Evolutionary conservation across 768 basidiomycete species (phyloP).

Genomic region (Pholiota microspora): DNA sequence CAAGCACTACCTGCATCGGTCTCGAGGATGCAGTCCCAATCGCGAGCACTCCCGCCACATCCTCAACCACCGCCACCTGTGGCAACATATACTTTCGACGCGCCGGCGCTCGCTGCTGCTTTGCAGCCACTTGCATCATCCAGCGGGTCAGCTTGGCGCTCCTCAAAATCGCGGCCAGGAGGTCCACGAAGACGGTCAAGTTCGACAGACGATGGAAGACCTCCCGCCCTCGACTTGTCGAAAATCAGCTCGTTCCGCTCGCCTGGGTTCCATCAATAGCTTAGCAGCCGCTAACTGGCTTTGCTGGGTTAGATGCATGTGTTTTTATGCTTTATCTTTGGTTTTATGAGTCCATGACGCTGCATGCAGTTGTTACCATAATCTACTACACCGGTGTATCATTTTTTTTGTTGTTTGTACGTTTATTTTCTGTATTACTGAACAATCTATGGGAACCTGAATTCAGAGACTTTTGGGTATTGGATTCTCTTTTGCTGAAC

Average conservation of each 20-base stretch:
- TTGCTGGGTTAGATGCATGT: not conserved
- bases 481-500: not conserved
- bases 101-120: slow-evolving; percentile 17
- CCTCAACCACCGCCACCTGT: slow-evolving; percentile 5
- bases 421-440: slow-evolving; percentile 11
- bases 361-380: not conserved
- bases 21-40: not conserved
- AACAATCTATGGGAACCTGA: slow-evolving; percentile 11
- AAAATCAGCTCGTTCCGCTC: slow-evolving; percentile 20
- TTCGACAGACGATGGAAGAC: slow-evolving; percentile 24
- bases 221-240: slow-evolving; percentile 26
- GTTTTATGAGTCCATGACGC: not conserved
- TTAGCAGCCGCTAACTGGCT: not conserved
- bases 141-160: slow-evolving; percentile 15
- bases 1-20: not conserved
- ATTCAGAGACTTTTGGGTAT: not conserved
- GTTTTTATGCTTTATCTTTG: not conserved
- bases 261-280: slow-evolving; percentile 15
- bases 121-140: slow-evolving; percentile 18
- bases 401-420: slow-evolving; percentile 1
- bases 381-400: not conserved
- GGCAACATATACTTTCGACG: slow-evolving; percentile 14
- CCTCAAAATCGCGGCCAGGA: slow-evolving; percentile 26
- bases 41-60: slow-evolving; percentile 5
- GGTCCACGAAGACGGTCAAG: slow-evolving; percentile 32